Evolutionary conservation across 805 yeast species (phyloP).

Genomic region (Isabelozyma pseudorhagii): DNA sequence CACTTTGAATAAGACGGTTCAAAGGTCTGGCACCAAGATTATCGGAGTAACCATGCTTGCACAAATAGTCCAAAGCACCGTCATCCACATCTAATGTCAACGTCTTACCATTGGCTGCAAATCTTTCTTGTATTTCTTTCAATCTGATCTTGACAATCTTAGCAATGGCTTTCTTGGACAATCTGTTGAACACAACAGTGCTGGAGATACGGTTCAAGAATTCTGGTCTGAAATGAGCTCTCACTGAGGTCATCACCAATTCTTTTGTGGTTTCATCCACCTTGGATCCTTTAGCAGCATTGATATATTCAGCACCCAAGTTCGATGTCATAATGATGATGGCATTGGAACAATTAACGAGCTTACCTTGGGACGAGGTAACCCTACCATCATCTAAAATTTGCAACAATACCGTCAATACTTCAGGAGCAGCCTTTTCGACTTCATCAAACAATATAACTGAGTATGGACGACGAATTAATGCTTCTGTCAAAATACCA

Average conservation of each 20-base stretch:
- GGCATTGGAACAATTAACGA: constrained; percentile 87
- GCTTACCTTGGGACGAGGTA: constrained; percentile 91
- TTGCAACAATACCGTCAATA: constrained; percentile 85
- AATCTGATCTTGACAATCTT: constrained; percentile 88
- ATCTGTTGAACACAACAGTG: constrained; percentile 87
- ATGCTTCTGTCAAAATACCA: constrained; percentile 90
- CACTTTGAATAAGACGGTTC: constrained; percentile 85
- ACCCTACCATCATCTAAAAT: constrained; percentile 95
- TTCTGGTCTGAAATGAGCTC: constrained; percentile 93
- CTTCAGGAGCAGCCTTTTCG: constrained; percentile 98
- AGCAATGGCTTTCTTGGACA: constrained; percentile 86
- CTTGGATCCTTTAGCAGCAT: constrained; percentile 59
- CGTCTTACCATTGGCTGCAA: constrained; percentile 78
- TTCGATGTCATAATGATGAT: constrained; percentile 96
- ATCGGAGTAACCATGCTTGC: constrained; percentile 82
- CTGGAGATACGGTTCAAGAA: constrained; percentile 94
- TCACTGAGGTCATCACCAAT: constrained; percentile 78
- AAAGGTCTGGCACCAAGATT: constrained; percentile 97
- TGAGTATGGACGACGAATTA: constrained; percentile 88
- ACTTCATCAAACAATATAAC: constrained; percentile 97
- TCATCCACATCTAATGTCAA: constrained; percentile 70
- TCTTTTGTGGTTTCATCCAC: constrained; percentile 68
- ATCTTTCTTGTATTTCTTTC: constrained; percentile 79
- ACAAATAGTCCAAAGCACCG: constrained; percentile 76
- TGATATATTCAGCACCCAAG: constrained; percentile 89